Conservation (phyloP, 2,329 filamentous ascomycete genomes). For the Scedosporium dehoogii region DNA sequence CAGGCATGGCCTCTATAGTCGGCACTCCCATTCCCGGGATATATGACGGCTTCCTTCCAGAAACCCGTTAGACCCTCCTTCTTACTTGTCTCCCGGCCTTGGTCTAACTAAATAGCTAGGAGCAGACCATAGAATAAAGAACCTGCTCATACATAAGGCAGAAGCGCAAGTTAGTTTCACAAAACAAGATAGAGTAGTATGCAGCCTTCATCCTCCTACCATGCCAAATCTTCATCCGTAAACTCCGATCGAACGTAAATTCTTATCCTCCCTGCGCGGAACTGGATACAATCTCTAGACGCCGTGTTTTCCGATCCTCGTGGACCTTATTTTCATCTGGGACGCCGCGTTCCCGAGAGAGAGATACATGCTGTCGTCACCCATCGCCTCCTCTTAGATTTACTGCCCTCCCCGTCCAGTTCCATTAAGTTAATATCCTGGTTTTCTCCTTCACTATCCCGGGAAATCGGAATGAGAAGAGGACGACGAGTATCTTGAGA, state of each 20-base stretch:
- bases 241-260: background rate
- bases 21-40: too few relatives aligned
- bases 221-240: background rate
- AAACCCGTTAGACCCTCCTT: background rate
- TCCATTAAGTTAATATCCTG: too few relatives aligned
- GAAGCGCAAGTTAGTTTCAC: background rate
- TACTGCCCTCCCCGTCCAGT: too few relatives aligned
- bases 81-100: too few relatives aligned
- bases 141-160: background rate
- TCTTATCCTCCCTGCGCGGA: background rate
- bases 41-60: too few relatives aligned
- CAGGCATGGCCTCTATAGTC: too few relatives aligned
- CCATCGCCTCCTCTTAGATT: too few relatives aligned
- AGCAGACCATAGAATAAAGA: background rate
- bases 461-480: too few relatives aligned
- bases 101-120: too few relatives aligned
- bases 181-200: background rate
- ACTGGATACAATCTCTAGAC: background rate
- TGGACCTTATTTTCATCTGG: background rate
- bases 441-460: too few relatives aligned
- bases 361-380: background rate
- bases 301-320: background rate
- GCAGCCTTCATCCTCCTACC: background rate
- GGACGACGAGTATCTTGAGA: too few relatives aligned
- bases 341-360: background rate